These are phyloP conservation scores for Bipolaris bicolor DNA, from an alignment of 2,329 filamentous ascomycete genomes.

Conservation along the genomic window DNA sequence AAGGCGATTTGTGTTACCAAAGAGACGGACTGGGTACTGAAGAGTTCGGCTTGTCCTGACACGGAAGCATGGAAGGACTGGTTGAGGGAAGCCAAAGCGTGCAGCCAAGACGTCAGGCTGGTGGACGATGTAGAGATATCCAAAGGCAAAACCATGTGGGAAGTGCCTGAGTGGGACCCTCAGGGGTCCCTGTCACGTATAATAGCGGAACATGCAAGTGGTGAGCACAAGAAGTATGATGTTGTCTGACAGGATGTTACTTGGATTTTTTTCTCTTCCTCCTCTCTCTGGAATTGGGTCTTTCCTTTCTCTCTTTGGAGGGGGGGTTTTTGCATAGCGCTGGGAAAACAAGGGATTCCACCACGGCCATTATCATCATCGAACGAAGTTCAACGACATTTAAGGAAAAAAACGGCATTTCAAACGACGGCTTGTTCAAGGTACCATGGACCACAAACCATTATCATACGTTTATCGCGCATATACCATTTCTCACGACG, in stretches of 20 bases:
- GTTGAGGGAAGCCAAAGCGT: conserved; percentile 45
- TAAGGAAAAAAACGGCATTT: conserved; percentile 2
- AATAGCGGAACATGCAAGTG: conserved; percentile 26
- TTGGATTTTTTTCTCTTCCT: background rate
- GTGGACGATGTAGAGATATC: conserved; percentile 14
- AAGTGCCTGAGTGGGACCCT: conserved; percentile 45
- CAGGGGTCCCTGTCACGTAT: conserved; percentile 31
- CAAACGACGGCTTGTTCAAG: background rate
- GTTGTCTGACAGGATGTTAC: conserved; percentile 18
- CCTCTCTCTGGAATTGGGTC: background rate
- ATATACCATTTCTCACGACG: background rate
- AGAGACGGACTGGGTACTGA: conserved; percentile 51
- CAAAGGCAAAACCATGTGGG: conserved; percentile 34
- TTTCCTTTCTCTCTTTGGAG: background rate
- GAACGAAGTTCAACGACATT: background rate
- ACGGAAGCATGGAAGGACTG: conserved; percentile 52
- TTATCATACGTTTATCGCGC: background rate
- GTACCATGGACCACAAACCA: background rate
- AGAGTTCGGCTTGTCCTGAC: conserved; percentile 50
- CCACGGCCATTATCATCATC: background rate
- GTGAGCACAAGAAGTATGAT: conserved; percentile 26
- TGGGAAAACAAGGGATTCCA: background rate
- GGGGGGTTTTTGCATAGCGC: conserved; percentile 10
- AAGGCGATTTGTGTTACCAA: conserved; percentile 56
- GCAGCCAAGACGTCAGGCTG: conserved; percentile 23